A percentile compares a stretch with the other conserved stretches of the same genome.
Conservation (phyloP, 2,329 filamentous ascomycete species). For the Neurospora crassa region DNA sequence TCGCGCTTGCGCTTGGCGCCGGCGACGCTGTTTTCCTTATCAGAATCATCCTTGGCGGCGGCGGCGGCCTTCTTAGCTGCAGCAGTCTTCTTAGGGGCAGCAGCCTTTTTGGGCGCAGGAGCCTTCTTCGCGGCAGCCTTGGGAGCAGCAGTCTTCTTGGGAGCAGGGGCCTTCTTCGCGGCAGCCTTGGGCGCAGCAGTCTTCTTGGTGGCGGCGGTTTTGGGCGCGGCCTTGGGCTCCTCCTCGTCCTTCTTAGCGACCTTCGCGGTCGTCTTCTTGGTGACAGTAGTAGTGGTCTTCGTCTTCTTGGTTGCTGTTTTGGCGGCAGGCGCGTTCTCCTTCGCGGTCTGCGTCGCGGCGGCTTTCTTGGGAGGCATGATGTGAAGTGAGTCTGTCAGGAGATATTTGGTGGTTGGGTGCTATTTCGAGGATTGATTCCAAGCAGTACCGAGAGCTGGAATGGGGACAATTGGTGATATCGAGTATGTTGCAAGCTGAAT, state of each 20-base stretch:
- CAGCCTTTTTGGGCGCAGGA: conserved; percentile 9
- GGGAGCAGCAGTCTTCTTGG: conserved; percentile 6
- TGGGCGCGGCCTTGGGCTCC: conserved; percentile 4
- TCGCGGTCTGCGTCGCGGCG: conserved; percentile 1
- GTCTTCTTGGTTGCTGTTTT: conserved; percentile 8
- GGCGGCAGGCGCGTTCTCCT: conserved; percentile 8
- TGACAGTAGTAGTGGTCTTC: conserved; percentile 1
- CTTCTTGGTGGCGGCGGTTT: conserved; percentile 5
- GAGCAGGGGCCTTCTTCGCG: conserved; percentile 9
- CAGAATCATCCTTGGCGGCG: conserved; percentile 13
- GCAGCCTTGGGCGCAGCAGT: neutral
- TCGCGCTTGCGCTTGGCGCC: conserved; percentile 21
- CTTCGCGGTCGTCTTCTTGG: conserved; percentile 3
- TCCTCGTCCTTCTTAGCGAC: conserved; percentile 7
- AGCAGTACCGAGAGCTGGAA: neutral
- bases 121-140: conserved; percentile 14
- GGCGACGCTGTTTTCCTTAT: conserved; percentile 20
- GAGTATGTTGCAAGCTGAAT: neutral
- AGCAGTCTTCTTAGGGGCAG: conserved; percentile 9
- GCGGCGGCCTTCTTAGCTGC: conserved; percentile 11
- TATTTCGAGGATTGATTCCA: neutral
- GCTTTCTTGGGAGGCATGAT: conserved; percentile 15
- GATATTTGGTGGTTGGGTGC: neutral
- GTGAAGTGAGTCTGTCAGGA: neutral
- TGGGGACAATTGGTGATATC: neutral